These are phyloP conservation scores for Cystofilobasidium macerans DNA, from an alignment of 768 basidiomycete species.

Conservation along the genomic window DNA sequence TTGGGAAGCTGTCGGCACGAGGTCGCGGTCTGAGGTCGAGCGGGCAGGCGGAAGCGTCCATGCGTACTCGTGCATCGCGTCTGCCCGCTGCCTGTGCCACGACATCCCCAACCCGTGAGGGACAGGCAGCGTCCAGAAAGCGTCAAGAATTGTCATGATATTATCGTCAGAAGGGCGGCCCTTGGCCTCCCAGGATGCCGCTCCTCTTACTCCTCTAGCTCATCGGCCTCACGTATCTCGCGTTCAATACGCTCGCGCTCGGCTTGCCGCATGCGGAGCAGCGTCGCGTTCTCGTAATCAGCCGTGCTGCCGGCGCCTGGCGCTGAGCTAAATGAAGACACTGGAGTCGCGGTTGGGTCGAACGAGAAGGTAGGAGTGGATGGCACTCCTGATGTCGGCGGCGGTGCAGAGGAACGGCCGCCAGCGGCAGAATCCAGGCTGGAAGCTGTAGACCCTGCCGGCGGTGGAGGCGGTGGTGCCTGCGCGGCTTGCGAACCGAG, in stretches of 20 bases:
- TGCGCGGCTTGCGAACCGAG: background rate
- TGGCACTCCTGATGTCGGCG: background rate
- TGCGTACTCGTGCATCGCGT: no score
- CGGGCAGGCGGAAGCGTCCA: no score
- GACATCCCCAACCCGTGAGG: no score
- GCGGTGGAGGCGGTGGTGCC: background rate
- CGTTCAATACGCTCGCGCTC: constrained; percentile 61
- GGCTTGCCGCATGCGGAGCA: constrained; percentile 69
- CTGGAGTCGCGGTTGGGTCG: constrained; percentile 9
- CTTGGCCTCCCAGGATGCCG: no score
- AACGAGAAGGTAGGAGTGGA: constrained; percentile 14
- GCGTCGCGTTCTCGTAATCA: constrained; percentile 68
- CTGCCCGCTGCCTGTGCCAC: no score
- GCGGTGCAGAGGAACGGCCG: background rate
- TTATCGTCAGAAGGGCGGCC: no score
- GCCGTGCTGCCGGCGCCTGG: constrained; percentile 39
- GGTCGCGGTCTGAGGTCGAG: no score
- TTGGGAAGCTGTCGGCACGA: no score
- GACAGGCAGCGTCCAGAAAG: no score
- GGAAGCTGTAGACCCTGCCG: background rate
- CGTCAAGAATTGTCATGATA: no score
- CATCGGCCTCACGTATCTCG: constrained; percentile 43
- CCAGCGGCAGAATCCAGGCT: no score
- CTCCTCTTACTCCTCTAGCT: constrained; percentile 4
- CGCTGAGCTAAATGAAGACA: no score